phyloP scores from a whole-genome alignment of 352 stramenopile species.

The Elongisporangium undulatum region DNA sequence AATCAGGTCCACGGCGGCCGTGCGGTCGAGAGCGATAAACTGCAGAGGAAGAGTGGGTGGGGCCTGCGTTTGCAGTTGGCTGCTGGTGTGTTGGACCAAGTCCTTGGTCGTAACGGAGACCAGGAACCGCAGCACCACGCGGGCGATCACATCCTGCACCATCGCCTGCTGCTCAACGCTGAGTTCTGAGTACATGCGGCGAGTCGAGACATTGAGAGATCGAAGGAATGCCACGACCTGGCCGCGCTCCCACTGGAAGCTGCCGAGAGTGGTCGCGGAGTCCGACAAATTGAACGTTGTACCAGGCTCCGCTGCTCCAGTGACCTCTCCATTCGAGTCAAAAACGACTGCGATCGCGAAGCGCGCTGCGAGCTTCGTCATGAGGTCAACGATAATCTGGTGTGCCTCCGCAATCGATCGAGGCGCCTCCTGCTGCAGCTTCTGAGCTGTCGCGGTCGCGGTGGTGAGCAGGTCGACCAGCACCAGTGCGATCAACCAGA shows the following conservation, averaged over 20 bases:
- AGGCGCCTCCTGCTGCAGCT: neutral
- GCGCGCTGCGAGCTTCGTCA: neutral
- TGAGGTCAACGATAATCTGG: neutral
- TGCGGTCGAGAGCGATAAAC: conserved; percentile 10
- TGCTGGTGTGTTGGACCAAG: neutral
- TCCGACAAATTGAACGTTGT: neutral
- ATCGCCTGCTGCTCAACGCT: conserved; percentile 2
- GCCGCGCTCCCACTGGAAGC: conserved; percentile 13
- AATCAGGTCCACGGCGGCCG: conserved; percentile 17
- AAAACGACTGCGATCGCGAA: neutral
- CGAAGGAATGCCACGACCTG: conserved; percentile 18
- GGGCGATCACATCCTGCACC: conserved; percentile 10
- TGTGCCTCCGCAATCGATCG: neutral
- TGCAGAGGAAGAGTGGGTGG: conserved; percentile 14
- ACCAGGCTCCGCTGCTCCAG: neutral
- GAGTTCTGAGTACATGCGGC: conserved; percentile 16
- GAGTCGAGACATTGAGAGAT: conserved; percentile 23
- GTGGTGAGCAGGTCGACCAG: conserved; percentile 8
- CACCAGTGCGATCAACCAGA: conserved; percentile 8
- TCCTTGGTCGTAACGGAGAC: neutral
- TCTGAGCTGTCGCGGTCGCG: neutral
- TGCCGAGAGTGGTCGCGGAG: conserved; percentile 4
- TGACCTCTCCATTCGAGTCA: conserved; percentile 3
- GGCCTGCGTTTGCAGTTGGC: neutral
- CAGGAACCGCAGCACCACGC: conserved; percentile 10